These are phyloP conservation scores for Dictyophora rubrovolvata DNA, from an alignment of 768 basidiomycete species.

Conservation along the genomic window DNA sequence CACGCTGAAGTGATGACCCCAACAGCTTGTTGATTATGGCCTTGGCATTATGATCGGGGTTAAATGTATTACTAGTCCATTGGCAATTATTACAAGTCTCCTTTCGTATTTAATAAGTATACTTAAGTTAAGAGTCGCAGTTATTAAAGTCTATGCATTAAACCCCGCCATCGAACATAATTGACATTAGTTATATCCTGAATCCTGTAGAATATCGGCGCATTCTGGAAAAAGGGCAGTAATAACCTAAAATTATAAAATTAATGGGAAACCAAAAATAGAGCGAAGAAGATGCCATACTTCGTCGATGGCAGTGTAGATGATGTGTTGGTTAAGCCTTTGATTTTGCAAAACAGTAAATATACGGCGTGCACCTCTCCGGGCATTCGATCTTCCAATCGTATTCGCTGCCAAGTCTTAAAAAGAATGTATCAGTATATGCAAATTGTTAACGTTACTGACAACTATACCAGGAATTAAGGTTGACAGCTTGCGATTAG, in stretches of 20 bases:
- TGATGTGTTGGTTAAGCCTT: slow-evolving; percentile 88
- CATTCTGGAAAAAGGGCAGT: slow-evolving; percentile 51
- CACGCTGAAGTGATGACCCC: too few relatives aligned
- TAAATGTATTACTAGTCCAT: too few relatives aligned
- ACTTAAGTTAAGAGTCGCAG: too few relatives aligned
- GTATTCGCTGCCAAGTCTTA: slow-evolving; percentile 91
- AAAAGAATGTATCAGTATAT: background rate
- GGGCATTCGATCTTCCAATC: slow-evolving; percentile 95
- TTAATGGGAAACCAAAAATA: background rate
- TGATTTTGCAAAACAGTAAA: slow-evolving; percentile 92
- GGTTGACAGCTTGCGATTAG: slow-evolving; percentile 81
- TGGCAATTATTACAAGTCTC: too few relatives aligned
- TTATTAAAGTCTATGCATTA: too few relatives aligned
- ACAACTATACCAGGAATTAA: slow-evolving; percentile 69
- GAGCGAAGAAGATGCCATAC: slow-evolving; percentile 30
- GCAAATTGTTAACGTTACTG: background rate
- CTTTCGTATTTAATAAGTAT: too few relatives aligned
- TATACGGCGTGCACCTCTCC: slow-evolving; percentile 83
- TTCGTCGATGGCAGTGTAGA: slow-evolving; percentile 84
- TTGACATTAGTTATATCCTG: background rate
- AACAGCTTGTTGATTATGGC: too few relatives aligned
- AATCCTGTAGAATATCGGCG: background rate
- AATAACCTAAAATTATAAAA: slow-evolving; percentile 35
- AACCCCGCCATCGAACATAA: too few relatives aligned
- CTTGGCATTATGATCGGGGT: too few relatives aligned